Percentiles rank a stretch among this genome's conserved stretches.
Conservation (phyloP, 208 protist species). For the Crithidia sp. region DNA sequence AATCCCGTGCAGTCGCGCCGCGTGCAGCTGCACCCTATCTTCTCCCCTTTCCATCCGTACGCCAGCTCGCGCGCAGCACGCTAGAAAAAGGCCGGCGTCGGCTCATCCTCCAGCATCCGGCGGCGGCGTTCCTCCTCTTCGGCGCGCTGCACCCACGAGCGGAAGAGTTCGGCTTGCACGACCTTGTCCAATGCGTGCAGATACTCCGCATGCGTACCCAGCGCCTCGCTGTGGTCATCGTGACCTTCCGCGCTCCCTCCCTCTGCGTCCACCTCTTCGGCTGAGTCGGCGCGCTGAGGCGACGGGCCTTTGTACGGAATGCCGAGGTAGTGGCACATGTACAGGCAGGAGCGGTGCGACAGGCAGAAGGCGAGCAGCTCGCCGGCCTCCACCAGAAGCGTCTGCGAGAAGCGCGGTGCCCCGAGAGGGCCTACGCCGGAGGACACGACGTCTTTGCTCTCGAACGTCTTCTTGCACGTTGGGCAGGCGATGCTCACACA, state of each 20-base stretch:
- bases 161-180: conserved; percentile 71
- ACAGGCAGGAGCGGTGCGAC: conserved; percentile 43
- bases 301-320: conserved; percentile 49
- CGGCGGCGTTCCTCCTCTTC: conserved; percentile 62
- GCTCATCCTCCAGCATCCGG: conserved; percentile 66
- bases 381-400: conserved; percentile 54
- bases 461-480: conserved; percentile 58
- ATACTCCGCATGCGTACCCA: conserved; percentile 52
- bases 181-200: conserved; percentile 79
- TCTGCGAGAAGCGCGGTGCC: conserved; percentile 41
- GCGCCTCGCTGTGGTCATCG: conserved; percentile 15
- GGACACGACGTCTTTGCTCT: conserved; percentile 49
- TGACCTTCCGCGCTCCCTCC: conserved; percentile 17
- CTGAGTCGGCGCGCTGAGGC: conserved; percentile 21
- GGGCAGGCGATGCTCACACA: conserved; percentile 53
- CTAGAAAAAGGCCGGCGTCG: conserved; percentile 38
- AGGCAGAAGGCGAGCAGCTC: conserved; percentile 74
- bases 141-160: conserved; percentile 54
- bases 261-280: conserved; percentile 9
- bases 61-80: no score
- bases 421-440: conserved; percentile 39
- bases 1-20: no score
- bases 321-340: conserved; percentile 72
- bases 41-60: no score
- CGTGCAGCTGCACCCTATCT: no score